Evolutionary conservation across 257 asterid species (phyloP).

Genomic region (Dorcoceras hygrometricum): DNA sequence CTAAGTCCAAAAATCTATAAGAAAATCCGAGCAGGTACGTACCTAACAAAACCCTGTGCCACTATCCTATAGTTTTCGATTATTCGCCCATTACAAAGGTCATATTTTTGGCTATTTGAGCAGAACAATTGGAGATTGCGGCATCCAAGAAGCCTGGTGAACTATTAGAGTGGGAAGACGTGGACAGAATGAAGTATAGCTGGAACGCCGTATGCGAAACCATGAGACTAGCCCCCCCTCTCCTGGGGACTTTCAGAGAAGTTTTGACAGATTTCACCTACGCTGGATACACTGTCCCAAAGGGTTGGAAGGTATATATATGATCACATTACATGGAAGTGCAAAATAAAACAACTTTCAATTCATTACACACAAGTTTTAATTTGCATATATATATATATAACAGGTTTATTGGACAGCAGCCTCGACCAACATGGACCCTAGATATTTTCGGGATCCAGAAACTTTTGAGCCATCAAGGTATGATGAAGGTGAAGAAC

Average conservation of each 20-base stretch:
- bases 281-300: constrained; percentile 74
- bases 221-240: constrained; percentile 70
- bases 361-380: no score
- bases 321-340: no score
- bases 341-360: no score
- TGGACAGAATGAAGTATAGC: constrained; percentile 61
- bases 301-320: constrained; percentile 71
- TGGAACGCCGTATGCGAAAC: constrained; percentile 73
- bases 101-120: no score
- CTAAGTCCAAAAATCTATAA: constrained; percentile 38
- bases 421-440: constrained; percentile 56
- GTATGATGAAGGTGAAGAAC: constrained; percentile 41
- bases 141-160: constrained; percentile 46
- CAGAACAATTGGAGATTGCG: constrained; percentile 68
- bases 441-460: constrained; percentile 48
- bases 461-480: constrained; percentile 62
- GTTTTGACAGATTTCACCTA: constrained; percentile 52
- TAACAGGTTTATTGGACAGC: constrained; percentile 69
- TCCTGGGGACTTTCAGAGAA: constrained; percentile 71
- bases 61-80: not conserved
- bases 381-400: no score
- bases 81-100: no score
- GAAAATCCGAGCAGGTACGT: constrained; percentile 47
- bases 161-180: constrained; percentile 62
- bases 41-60: not conserved